Evolutionary conservation across 495 filamentous ascomycete species (phyloP).

Genomic region (Daldinia decipiens): DNA sequence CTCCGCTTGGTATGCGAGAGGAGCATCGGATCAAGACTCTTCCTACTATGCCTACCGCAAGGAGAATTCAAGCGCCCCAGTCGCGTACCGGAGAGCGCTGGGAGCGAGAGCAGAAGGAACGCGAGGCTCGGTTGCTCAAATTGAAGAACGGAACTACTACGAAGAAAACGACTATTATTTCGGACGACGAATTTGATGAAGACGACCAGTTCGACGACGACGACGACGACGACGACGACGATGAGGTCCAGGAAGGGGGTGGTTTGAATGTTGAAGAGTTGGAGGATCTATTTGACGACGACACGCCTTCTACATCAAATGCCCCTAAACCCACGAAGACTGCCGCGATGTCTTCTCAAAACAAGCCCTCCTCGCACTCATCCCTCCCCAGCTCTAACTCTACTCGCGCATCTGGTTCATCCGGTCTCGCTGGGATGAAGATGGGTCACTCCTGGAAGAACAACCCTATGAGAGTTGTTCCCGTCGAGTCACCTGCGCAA

Average conservation of each 20-base stretch:
- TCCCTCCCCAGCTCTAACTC: not conserved
- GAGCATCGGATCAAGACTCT: constrained; percentile 48
- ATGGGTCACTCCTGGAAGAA: constrained; percentile 21
- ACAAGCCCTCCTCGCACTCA: not conserved
- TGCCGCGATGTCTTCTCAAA: not conserved
- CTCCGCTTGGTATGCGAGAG: constrained; percentile 52
- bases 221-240: not conserved
- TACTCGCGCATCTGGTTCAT: not conserved
- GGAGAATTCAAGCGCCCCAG: constrained; percentile 27
- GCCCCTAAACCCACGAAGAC: constrained; percentile 1
- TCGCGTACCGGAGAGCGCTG: constrained; percentile 4
- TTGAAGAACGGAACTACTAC: constrained; percentile 16
- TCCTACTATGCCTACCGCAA: constrained; percentile 32
- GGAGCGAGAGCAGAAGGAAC: constrained; percentile 32
- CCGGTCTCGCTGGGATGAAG: constrained; percentile 37
- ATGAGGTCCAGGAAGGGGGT: constrained; percentile 13
- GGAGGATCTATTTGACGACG: constrained; percentile 18
- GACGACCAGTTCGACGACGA: constrained; percentile 9
- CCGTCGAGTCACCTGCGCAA: constrained; percentile 2
- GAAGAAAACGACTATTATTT: constrained; percentile 30
- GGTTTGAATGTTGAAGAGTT: constrained; percentile 27
- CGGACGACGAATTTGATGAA: constrained; percentile 33
- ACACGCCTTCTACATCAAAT: constrained; percentile 8
- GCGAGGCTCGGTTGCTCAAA: constrained; percentile 37
- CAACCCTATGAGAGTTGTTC: constrained; percentile 13